phyloP scores from a whole-genome alignment of 1,284 basidiomycete genomes.

The Puccinia hordei region DNA sequence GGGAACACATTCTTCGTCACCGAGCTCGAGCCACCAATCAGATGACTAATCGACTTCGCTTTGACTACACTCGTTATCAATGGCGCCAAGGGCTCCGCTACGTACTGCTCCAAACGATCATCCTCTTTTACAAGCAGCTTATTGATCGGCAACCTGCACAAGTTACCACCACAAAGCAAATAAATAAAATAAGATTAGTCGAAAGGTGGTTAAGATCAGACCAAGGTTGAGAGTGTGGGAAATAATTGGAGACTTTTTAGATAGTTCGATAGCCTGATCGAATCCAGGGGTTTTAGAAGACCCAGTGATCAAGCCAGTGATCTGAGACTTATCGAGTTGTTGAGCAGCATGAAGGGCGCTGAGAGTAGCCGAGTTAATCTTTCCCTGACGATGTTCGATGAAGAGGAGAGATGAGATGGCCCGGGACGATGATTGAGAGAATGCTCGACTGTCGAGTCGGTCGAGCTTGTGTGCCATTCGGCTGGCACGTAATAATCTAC shows the following conservation, averaged over 20 bases:
- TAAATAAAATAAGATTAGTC: background rate
- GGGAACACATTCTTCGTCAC: constrained; percentile 77
- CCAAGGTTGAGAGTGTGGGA: background rate
- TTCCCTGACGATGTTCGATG: constrained; percentile 81
- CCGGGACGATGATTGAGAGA: background rate
- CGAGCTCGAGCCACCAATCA: constrained; percentile 78
- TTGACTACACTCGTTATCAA: constrained; percentile 63
- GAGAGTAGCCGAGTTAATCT: constrained; percentile 79
- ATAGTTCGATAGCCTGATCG: constrained; percentile 68
- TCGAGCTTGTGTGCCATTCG: too few relatives aligned
- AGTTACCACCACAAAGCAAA: background rate
- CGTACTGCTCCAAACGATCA: constrained; percentile 46
- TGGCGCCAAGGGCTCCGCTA: constrained; percentile 63
- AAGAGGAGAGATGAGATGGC: constrained; percentile 69
- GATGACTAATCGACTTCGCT: constrained; percentile 70
- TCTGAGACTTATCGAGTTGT: constrained; percentile 72
- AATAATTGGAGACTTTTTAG: constrained; percentile 69
- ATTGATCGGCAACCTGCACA: constrained; percentile 26
- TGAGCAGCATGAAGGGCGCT: constrained; percentile 86
- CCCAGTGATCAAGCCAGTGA: constrained; percentile 64
- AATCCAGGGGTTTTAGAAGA: too few relatives aligned
- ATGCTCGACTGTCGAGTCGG: too few relatives aligned
- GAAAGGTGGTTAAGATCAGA: too few relatives aligned
- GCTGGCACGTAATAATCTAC: background rate
- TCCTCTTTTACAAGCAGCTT: constrained; percentile 43